These are phyloP conservation scores for Chlorencoelia australis DNA, from an alignment of 2,329 filamentous ascomycete species.

Conservation along the genomic window DNA sequence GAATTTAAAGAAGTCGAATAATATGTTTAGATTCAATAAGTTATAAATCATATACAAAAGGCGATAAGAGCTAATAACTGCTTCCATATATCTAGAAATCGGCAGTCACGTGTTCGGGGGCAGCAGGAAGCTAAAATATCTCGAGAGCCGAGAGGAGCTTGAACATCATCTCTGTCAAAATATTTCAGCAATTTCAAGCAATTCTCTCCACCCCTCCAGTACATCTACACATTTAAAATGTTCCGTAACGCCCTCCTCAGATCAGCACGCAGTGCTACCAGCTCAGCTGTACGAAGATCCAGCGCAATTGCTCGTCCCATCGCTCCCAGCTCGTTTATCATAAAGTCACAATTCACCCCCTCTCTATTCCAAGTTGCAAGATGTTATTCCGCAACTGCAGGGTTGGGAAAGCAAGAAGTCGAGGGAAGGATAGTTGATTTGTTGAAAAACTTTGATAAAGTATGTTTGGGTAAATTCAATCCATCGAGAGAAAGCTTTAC, in stretches of 20 bases:
- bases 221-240: conserved; percentile 48
- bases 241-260: conserved; percentile 81
- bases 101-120: too few species aligned
- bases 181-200: too few species aligned
- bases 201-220: conserved; percentile 9
- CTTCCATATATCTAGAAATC: too few species aligned
- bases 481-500: conserved; percentile 6
- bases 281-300: conserved; percentile 39
- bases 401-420: conserved; percentile 73
- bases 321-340: conserved; percentile 48
- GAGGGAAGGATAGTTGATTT: conserved; percentile 88
- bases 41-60: too few species aligned
- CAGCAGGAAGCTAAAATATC: too few species aligned
- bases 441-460: conserved; percentile 96
- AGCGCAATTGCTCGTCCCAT: conserved; percentile 49
- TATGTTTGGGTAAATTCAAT: conserved; percentile 31
- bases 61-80: too few species aligned
- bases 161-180: conserved; percentile 11
- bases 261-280: conserved; percentile 49
- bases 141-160: too few species aligned
- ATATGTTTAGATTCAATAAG: too few species aligned
- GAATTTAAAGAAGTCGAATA: too few species aligned
- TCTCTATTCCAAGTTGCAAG: conserved; percentile 60
- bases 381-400: conserved; percentile 76
- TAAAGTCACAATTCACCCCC: conserved; percentile 52